Base-by-base conservation (phyloP, 768 basidiomycete genomes). In the Hortiboletus flavorubellus region DNA sequence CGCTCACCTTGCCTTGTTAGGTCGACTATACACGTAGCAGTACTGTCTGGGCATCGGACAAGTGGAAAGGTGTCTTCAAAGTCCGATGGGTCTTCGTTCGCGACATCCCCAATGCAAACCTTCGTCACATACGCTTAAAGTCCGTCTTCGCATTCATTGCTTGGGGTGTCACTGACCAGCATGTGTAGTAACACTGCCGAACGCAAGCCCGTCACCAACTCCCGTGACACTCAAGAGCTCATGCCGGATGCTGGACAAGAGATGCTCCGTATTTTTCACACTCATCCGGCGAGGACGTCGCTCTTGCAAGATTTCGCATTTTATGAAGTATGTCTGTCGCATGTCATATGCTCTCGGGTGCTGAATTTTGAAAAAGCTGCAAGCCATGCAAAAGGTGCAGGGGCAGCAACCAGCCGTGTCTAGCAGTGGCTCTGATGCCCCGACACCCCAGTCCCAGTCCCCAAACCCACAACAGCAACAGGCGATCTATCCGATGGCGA, bases 11-110 rank as follows among this genome's bases (percentile, higher is more conserved):
- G 33, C 34, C 52, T 41, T 49, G 15, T 39, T 54, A 87, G 81
- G 90, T 98, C 37, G 96, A 98, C 69, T 95, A 98, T 70, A 89
- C 90, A 6, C 82, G 89, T 55, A 93, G 92, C 68, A 94, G 91
- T 58, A 98, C 89, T 1, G 97, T 99, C 18, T 99, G 97, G 97
- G 95, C 95, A 1, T 95, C 95, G 34, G 95, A 98, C 73, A 99
- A 99, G 70, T 99, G 97, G 97, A 98, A 99, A 72, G 97, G 97
- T 23, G 93, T 98, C 49, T 97, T 99, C 79, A 96, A 95, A 75
- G 93, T 99, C 26, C 83, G 88, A 53, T 98, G 97, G 97, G 86
- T 98, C 59, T 98, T 93, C 68, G 94, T 99, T 53, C 86, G 93
- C 54, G 96, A 98, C 67, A 93, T 93, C 47, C 93, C 93, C 26